phyloP scores from a whole-genome alignment of 2,329 filamentous ascomycete genomes.

The Aspergillus eucalypticola region DNA sequence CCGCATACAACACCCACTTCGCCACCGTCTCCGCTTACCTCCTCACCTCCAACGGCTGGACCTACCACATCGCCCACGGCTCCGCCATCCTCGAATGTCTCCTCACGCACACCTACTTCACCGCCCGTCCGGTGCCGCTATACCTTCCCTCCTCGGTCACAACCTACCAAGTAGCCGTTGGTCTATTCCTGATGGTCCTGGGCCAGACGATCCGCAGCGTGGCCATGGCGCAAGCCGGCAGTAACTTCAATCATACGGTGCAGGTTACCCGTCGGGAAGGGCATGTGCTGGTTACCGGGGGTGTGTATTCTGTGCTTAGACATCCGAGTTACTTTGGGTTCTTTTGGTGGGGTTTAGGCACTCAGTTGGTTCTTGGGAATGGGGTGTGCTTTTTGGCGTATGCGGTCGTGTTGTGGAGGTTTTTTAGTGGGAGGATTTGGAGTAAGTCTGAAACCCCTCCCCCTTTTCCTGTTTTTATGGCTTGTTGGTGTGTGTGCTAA shows the following conservation, averaged over 20 bases:
- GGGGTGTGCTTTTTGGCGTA: slow-evolving; percentile 74
- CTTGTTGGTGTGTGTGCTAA: slow-evolving; percentile 10
- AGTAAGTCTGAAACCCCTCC: slow-evolving; percentile 50
- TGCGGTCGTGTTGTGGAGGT: slow-evolving; percentile 74
- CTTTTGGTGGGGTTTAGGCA: slow-evolving; percentile 97
- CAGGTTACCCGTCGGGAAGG: slow-evolving; percentile 67
- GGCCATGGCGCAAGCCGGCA: slow-evolving; percentile 86
- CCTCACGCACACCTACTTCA: slow-evolving; percentile 28
- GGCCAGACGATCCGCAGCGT: slow-evolving; percentile 76
- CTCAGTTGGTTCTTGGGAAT: slow-evolving; percentile 88
- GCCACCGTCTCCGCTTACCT: slow-evolving; percentile 77
- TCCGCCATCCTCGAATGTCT: slow-evolving; percentile 73
- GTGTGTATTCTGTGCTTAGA: slow-evolving; percentile 73
- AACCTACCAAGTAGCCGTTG: slow-evolving; percentile 50
- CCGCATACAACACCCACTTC: slow-evolving; percentile 73
- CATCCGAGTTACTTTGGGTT: slow-evolving; percentile 98
- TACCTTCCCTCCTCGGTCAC: slow-evolving; percentile 9
- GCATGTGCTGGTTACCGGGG: slow-evolving; percentile 79
- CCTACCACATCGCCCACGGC: slow-evolving; percentile 80
- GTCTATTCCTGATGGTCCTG: slow-evolving; percentile 62
- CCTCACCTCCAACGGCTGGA: slow-evolving; percentile 77
- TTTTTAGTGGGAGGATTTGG: slow-evolving; percentile 73
- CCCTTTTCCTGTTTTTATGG: not conserved
- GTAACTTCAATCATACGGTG: slow-evolving; percentile 88
- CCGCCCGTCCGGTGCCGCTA: slow-evolving; percentile 13